Percentiles rank a stretch among this genome's conserved stretches.
Conservation (phyloP, 176 grass and related monocot species). For the Themeda triandra region DNA sequence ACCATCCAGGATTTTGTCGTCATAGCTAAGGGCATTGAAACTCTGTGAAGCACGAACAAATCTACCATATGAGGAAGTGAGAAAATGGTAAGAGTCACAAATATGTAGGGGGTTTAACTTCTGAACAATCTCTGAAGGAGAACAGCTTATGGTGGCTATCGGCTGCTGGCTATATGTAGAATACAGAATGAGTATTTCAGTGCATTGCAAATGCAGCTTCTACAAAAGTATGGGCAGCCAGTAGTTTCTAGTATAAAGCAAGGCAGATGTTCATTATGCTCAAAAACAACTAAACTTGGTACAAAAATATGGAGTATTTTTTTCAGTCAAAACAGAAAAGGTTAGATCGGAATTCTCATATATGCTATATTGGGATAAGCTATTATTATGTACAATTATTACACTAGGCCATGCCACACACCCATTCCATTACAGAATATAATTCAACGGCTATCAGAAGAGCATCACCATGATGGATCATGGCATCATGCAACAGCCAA, state of each 20-base stretch:
- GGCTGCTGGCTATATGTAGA: neutral
- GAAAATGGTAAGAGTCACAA: constrained; percentile 45
- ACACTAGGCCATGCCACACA: neutral
- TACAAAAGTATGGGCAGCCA: neutral
- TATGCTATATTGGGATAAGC: constrained; percentile 5
- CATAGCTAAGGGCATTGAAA: constrained; percentile 89
- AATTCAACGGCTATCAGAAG: constrained; percentile 2
- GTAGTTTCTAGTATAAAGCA: constrained; percentile 1
- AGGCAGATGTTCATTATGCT: neutral
- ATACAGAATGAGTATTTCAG: neutral
- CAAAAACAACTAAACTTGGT: neutral
- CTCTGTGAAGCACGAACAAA: constrained; percentile 88
- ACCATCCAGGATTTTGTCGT: constrained; percentile 96
- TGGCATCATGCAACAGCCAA: neutral
- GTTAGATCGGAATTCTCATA: neutral
- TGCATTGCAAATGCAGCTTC: neutral
- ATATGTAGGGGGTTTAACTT: constrained; percentile 27
- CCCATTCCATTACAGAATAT: neutral
- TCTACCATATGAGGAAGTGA: constrained; percentile 60
- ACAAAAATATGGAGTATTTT: neutral
- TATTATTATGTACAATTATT: neutral
- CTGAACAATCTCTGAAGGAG: constrained; percentile 17
- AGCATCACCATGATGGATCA: neutral
- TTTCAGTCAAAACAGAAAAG: neutral
- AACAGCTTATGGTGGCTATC: constrained; percentile 13